A percentile compares a stretch with the other conserved stretches of the same genome.
Conservation (phyloP, 768 basidiomycete genomes). For the Russula griseocarnosa region DNA sequence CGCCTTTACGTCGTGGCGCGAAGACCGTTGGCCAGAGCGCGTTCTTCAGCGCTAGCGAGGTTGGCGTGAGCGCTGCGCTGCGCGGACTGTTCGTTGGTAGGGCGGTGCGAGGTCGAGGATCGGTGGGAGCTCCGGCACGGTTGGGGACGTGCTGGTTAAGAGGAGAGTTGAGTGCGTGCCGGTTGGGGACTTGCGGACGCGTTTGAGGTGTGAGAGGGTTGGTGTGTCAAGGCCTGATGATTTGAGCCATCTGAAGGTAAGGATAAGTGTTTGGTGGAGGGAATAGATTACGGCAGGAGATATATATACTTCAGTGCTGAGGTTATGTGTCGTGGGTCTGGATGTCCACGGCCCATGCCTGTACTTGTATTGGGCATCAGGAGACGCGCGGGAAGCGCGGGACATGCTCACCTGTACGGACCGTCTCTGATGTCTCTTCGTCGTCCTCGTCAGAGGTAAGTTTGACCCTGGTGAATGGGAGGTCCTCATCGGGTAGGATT, state of each 20-base stretch:
- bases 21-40: constrained; percentile 85
- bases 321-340: constrained; percentile 54
- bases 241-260: constrained; percentile 61
- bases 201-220: constrained; percentile 69
- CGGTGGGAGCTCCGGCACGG: constrained; percentile 48
- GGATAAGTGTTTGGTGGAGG: neutral
- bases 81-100: constrained; percentile 56
- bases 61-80: constrained; percentile 60
- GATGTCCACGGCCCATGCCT: constrained; percentile 76
- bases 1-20: constrained; percentile 63
- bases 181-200: constrained; percentile 54
- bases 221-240: constrained; percentile 55
- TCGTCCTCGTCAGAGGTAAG: constrained; percentile 54
- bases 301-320: constrained; percentile 55
- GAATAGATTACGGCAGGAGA: neutral
- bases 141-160: constrained; percentile 40
- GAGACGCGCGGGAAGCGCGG: constrained; percentile 6
- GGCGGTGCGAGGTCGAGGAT: constrained; percentile 38
- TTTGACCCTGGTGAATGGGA: constrained; percentile 65
- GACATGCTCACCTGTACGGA: constrained; percentile 49
- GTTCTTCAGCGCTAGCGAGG: constrained; percentile 62
- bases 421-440: constrained; percentile 53
- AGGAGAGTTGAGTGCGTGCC: constrained; percentile 47
- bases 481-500: constrained; percentile 50
- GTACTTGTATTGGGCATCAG: constrained; percentile 40